Base-by-base conservation (phyloP, 176 grass and related monocot genomes). In the Aegilops speltoides region DNA sequence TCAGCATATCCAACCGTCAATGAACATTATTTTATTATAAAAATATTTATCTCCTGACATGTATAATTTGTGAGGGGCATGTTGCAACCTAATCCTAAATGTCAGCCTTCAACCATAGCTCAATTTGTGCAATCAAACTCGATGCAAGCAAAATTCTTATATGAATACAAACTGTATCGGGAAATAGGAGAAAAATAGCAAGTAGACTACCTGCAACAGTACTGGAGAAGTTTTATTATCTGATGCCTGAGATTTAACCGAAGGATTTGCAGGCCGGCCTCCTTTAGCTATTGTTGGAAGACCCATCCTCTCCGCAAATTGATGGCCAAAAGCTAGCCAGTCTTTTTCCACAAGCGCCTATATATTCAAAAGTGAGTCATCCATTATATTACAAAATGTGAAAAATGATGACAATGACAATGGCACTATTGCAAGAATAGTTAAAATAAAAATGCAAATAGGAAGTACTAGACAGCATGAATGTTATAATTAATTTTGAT, bases 301-400 rank as follows among this genome's bases (percentile, higher is more conserved):
- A 41, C 93, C 95, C 95, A 98, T 98, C 62, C 95, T 90, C 33
- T 95, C 93, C 25, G 91, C 86, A 87, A 95, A 98, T 57, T 93
- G 93, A 91, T 98, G 95, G 29, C 95, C 93, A 87, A 98, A 98
- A 50, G 91, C 91, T 65, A 98, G 79, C 95, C 95, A 98, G 77
- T 98, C 95, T 37, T 98, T 98, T 83, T 98, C 95, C 67, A 98
- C 89, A 76, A 98, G 93, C 46, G 91, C 95, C 93, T 98, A 79
- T 37, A 48, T 32, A 71, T 72, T 19, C n/a, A 61, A 70, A 60
- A 71, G 45, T 50, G 77, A 68, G 32, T 50, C 67, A 84, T 76
- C 11, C 71, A 73, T 25, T 64, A 64, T 64, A 64, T 26, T 65
- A 41, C n/a, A 38, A 4, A 62, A 45, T 48, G 56, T 69, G 22